A percentile compares a stretch with the other conserved stretches of the same genome.
These are phyloP conservation scores for Scheffersomyces coipomensis DNA, from an alignment of 805 yeast genomes.

Conservation along the genomic window DNA sequence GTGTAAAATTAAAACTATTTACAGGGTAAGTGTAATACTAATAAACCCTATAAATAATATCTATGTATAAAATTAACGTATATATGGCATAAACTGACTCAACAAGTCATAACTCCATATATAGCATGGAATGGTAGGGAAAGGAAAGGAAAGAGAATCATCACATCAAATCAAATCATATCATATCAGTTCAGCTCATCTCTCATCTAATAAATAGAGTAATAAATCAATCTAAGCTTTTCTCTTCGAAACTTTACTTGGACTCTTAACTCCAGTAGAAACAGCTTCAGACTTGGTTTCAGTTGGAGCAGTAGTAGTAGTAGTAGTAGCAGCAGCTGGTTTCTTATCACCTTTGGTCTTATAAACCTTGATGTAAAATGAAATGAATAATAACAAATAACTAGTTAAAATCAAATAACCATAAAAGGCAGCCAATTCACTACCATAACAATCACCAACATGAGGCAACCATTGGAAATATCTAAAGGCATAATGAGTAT, in stretches of 20 bases:
- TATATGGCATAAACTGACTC: too few relatives aligned
- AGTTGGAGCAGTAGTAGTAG: slow-evolving; percentile 8
- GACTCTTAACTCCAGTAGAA: slow-evolving; percentile 2
- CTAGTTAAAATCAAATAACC: slow-evolving; percentile 88
- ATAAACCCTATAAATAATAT: too few relatives aligned
- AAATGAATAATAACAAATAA: slow-evolving; percentile 85
- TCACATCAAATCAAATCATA: too few relatives aligned
- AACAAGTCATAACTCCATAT: too few relatives aligned
- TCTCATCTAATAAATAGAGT: slow-evolving; percentile 3
- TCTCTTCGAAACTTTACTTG: neutral
- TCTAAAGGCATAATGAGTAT: slow-evolving; percentile 77
- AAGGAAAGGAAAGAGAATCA: too few relatives aligned
- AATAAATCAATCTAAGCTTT: neutral
- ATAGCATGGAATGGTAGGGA: too few relatives aligned
- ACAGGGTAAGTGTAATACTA: too few relatives aligned
- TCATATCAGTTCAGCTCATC: too few relatives aligned
- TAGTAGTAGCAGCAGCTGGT: neutral
- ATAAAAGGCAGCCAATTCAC: slow-evolving; percentile 87
- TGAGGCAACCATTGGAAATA: slow-evolving; percentile 69
- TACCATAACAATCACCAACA: slow-evolving; percentile 81
- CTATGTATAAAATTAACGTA: too few relatives aligned
- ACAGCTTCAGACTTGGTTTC: slow-evolving; percentile 5
- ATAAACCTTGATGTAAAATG: slow-evolving; percentile 88
- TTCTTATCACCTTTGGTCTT: slow-evolving; percentile 37
- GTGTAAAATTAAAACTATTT: too few relatives aligned